Evolutionary conservation across 2,329 filamentous ascomycete genomes (phyloP).

Genomic region (Neopestalotiopsis sp.): DNA sequence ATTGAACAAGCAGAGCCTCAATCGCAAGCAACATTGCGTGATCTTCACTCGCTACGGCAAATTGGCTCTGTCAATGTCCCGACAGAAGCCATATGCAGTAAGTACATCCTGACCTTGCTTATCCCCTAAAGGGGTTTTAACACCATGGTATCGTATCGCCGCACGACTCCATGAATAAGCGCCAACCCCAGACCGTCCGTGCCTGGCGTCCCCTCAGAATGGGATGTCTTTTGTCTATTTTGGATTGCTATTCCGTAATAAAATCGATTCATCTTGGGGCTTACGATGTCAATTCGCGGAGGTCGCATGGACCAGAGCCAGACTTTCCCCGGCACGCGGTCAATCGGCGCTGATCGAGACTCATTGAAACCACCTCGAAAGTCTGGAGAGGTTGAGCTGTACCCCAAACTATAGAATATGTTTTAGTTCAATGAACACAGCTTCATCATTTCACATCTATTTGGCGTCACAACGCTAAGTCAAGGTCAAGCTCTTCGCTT

Average conservation of each 20-base stretch:
- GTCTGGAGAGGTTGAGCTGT: too few relatives aligned
- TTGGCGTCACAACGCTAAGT: too few relatives aligned
- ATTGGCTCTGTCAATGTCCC: neutral
- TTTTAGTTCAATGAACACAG: too few relatives aligned
- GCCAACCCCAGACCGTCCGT: neutral
- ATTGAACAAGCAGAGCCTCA: neutral
- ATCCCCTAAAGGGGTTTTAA: neutral
- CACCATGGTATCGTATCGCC: neutral
- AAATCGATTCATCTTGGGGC: neutral
- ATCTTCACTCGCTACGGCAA: neutral
- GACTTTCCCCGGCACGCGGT: neutral
- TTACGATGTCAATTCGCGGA: neutral
- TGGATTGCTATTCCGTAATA: neutral
- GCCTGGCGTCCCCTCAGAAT: neutral
- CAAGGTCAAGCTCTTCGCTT: too few relatives aligned
- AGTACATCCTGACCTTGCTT: neutral
- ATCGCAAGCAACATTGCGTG: neutral
- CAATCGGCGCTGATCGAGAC: neutral
- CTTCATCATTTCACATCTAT: too few relatives aligned
- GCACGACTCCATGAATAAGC: conserved; percentile 1
- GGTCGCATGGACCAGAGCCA: neutral
- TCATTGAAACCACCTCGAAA: too few relatives aligned
- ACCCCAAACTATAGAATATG: too few relatives aligned
- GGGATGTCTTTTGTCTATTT: neutral
- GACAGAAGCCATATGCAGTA: neutral